These are phyloP conservation scores for Umbellularia californica DNA, from an alignment of 164 flowering plant genomes.

Conservation along the genomic window DNA sequence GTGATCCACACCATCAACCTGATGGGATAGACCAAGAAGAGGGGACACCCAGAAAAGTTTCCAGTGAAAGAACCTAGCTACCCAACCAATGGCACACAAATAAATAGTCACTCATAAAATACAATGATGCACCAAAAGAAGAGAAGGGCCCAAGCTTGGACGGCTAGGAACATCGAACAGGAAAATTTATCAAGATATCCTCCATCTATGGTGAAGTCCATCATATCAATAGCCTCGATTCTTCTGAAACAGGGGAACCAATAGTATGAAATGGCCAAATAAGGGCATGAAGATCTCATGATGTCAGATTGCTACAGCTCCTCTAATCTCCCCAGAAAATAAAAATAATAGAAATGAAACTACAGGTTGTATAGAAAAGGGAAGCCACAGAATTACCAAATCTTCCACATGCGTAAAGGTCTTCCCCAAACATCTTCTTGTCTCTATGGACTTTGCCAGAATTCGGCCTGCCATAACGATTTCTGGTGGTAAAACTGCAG, in stretches of 20 bases:
- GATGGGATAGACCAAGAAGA: not conserved
- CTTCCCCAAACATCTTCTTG: constrained; percentile 21
- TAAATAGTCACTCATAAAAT: no score
- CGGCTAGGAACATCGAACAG: not conserved
- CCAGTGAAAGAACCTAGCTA: not conserved
- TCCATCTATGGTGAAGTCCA: not conserved
- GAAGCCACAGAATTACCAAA: constrained; percentile 39
- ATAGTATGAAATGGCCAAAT: not conserved
- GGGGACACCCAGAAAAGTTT: not conserved
- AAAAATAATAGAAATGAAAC: not conserved
- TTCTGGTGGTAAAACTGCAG: constrained; percentile 70
- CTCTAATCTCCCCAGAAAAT: not conserved
- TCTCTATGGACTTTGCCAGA: constrained; percentile 40
- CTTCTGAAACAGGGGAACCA: not conserved
- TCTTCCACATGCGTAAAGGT: constrained; percentile 14
- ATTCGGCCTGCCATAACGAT: constrained; percentile 73
- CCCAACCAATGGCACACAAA: not conserved
- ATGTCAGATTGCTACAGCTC: no score
- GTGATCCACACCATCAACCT: not conserved
- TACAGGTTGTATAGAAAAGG: not conserved
- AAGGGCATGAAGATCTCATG: not conserved
- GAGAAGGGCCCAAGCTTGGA: not conserved
- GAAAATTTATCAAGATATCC: not conserved
- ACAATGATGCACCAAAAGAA: not conserved
- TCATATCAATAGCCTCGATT: not conserved